Evolutionary conservation across 1,284 basidiomycete genomes (phyloP).

Genomic region (Malassezia pachydermatis): DNA sequence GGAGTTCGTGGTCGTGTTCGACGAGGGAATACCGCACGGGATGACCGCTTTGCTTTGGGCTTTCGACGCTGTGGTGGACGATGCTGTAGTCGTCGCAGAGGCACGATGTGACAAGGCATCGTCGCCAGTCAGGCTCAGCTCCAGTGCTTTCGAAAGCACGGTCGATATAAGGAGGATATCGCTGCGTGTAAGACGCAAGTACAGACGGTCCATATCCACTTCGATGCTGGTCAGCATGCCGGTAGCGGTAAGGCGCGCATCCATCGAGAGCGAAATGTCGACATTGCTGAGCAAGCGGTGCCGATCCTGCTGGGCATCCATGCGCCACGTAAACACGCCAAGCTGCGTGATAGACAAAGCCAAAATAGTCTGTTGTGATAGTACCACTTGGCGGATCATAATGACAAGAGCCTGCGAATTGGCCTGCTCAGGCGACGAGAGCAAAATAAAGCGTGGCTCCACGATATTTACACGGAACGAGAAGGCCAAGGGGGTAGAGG

Average conservation of each 20-base stretch:
- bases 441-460: slow-evolving; percentile 76
- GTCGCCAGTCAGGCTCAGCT: slow-evolving; percentile 52
- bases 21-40: no score
- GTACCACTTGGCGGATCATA: slow-evolving; percentile 69
- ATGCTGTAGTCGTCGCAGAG: background rate
- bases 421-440: slow-evolving; percentile 71
- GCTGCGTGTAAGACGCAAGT: slow-evolving; percentile 83
- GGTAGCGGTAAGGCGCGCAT: slow-evolving; percentile 63
- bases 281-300: slow-evolving; percentile 89
- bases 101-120: background rate
- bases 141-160: slow-evolving; percentile 78
- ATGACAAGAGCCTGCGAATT: slow-evolving; percentile 81
- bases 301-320: slow-evolving; percentile 73
- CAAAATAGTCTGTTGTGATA: slow-evolving; percentile 83
- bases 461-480: slow-evolving; percentile 78
- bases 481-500: slow-evolving; percentile 24
- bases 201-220: slow-evolving; percentile 63
- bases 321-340: slow-evolving; percentile 82
- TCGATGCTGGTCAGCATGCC: slow-evolving; percentile 78
- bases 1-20: background rate
- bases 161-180: slow-evolving; percentile 82
- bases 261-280: slow-evolving; percentile 75
- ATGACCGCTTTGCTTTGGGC: no score
- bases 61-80: background rate
- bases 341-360: slow-evolving; percentile 71